A percentile compares a stretch with the other conserved stretches of the same genome.
Conservation (phyloP, 192 early-diverging fungal genomes). For the Blastocladiella britannica region DNA sequence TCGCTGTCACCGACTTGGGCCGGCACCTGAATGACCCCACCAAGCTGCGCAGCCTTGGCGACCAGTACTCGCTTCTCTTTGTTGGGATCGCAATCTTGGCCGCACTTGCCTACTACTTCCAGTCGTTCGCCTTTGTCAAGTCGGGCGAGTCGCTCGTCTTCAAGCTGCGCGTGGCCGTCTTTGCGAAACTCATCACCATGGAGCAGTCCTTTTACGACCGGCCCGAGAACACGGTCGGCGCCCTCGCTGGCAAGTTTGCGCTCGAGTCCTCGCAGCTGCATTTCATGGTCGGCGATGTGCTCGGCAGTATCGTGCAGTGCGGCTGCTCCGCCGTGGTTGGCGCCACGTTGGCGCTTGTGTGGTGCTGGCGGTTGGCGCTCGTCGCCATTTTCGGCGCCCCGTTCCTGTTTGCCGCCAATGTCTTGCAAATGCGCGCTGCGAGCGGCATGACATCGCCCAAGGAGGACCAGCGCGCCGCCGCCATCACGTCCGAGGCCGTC, state of each 20-base stretch:
- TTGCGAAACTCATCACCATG: background rate
- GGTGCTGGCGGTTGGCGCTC: conserved; percentile 64
- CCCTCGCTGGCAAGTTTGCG: background rate
- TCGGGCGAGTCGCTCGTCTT: background rate
- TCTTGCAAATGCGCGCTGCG: conserved; percentile 25
- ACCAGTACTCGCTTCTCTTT: background rate
- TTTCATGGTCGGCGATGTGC: background rate
- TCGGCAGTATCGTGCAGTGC: background rate
- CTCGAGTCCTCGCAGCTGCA: background rate
- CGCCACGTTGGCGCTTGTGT: conserved; percentile 55
- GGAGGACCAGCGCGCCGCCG: conserved; percentile 54
- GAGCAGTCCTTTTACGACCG: background rate
- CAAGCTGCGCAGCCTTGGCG: background rate
- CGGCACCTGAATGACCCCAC: background rate
- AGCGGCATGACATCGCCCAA: conserved; percentile 43
- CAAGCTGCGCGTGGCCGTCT: background rate
- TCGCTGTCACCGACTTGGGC: background rate
- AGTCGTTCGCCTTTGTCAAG: background rate
- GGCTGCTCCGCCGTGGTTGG: too few species aligned
- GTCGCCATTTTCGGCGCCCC: conserved; percentile 44
- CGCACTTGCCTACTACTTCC: background rate
- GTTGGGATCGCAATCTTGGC: background rate
- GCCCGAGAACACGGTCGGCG: background rate
- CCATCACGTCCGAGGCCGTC: conserved; percentile 70
- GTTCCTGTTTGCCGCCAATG: conserved; percentile 24